Evolutionary conservation across 129 eudicot genomes (phyloP).

Genomic region (Deinandra increscens): DNA sequence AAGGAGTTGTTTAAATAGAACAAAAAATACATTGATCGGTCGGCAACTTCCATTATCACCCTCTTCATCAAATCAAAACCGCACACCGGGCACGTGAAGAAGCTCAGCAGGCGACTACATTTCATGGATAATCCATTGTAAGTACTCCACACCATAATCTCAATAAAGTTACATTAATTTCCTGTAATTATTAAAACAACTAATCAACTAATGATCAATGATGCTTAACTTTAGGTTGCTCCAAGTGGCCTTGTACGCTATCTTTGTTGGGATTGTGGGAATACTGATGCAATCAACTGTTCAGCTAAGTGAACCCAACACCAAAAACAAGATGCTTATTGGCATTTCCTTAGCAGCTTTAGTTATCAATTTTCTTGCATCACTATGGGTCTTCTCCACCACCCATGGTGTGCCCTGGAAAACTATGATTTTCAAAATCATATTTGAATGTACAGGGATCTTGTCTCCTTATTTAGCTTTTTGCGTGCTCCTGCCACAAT

Average conservation of each 20-base stretch:
- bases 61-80: too few relatives aligned
- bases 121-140: too few relatives aligned
- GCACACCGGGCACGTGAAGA: too few relatives aligned
- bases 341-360: conserved; percentile 18
- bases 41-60: too few relatives aligned
- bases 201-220: too few relatives aligned
- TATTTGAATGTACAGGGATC: background rate
- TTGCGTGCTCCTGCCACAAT: conserved; percentile 2
- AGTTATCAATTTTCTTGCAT: conserved; percentile 9
- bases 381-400: background rate
- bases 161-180: too few relatives aligned
- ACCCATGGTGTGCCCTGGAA: background rate
- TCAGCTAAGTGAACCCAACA: conserved; percentile 6
- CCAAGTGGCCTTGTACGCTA: background rate
- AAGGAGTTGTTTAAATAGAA: too few relatives aligned
- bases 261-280: conserved; percentile 12
- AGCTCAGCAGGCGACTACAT: too few relatives aligned
- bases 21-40: too few relatives aligned
- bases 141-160: too few relatives aligned
- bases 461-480: conserved; percentile 7
- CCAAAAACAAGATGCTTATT: conserved; percentile 9
- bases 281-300: conserved; percentile 7
- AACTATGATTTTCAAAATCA: background rate
- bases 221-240: conserved; percentile 3
- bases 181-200: too few relatives aligned